Evolutionary conservation across 2,329 filamentous ascomycete species (phyloP), one percentile per base, ranked within the genome.

Genomic region (Phialophora tarda): DNA sequence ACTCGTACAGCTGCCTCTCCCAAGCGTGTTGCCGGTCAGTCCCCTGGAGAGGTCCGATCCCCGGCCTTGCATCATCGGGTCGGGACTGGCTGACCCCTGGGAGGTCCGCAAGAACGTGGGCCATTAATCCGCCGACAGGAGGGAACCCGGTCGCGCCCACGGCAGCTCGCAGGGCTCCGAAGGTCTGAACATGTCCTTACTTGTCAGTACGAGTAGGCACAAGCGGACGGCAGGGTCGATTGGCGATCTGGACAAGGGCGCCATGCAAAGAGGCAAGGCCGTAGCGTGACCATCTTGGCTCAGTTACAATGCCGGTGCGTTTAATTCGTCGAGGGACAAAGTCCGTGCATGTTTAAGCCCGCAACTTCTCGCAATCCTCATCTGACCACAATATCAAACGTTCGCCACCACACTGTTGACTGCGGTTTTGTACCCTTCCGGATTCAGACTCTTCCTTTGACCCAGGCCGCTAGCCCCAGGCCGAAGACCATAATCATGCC

Each of bases 401-500:
- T 50, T 59, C 34, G 57, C 57, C 57, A 59, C 41, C 41, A 17
- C 44, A 17, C n/a, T 44, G 30, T 21, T 8, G 47, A 50, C 28
- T 17, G 41, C 14, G 3, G 57, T 50, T 34, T n/a, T 58, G 28
- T 58, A 44, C 41, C 24, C 41, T 57, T 67, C 60, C 26, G 12
- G 17, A 47, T 30, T 63, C 60, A 68, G 65, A 60, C 68, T 48
- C 61, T 68, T 63, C 73, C 73, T 62, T 71, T 75, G 80, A 74
- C 76, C 73, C 81, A 82, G 62, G 74, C 76, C 51, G 76, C 77
- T 69, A 79, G 72, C 4, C 81, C 81, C 63, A 83, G 73, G 30
- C 80, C 71, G 71, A 83, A 83, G 21, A 83, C 68, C 48, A 80
- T 75, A 26, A 83, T 74, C 62, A 78, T 79, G 2, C 79, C 81